Conservation (phyloP, 2,329 filamentous ascomycete species). For the Colletotrichum tofieldiae region DNA sequence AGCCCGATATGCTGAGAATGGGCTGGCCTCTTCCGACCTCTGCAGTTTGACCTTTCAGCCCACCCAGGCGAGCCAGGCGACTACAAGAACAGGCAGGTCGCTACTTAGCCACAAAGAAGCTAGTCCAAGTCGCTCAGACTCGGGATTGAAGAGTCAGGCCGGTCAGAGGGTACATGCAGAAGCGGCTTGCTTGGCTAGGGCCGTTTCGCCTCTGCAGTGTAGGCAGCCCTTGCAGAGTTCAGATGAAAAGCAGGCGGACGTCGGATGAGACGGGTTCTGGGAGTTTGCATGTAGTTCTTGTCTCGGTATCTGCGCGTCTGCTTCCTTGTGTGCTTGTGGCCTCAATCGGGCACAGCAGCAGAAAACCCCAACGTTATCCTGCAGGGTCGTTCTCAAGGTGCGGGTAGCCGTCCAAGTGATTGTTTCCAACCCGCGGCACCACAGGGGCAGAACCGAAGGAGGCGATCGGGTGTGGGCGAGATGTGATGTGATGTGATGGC, state of each 20-base stretch:
- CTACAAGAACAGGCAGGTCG: neutral
- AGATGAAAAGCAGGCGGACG: constrained; percentile 25
- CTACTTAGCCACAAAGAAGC: constrained; percentile 6
- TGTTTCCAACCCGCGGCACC: constrained; percentile 1
- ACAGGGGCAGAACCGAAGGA: neutral
- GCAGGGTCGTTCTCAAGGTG: neutral
- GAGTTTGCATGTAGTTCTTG: constrained; percentile 1
- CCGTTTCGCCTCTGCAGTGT: constrained; percentile 35
- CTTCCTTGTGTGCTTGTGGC: neutral
- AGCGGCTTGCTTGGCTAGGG: constrained; percentile 33
- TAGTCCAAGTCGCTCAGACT: constrained; percentile 8
- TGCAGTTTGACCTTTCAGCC: constrained; percentile 2
- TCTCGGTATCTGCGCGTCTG: constrained; percentile 11
- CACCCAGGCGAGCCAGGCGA: neutral
- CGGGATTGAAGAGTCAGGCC: constrained; percentile 6
- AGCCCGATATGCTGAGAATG: neutral
- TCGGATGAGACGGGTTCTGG: constrained; percentile 17
- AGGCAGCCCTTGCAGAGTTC: constrained; percentile 21
- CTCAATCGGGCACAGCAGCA: neutral
- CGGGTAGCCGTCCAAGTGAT: neutral
- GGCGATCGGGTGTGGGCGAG: neutral
- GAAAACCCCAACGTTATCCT: neutral
- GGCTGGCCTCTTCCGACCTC: neutral
- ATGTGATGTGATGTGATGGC: neutral
- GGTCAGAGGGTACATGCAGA: constrained; percentile 28